phyloP scores from a whole-genome alignment of 305 asterid species.

The Solanum chacoense region DNA sequence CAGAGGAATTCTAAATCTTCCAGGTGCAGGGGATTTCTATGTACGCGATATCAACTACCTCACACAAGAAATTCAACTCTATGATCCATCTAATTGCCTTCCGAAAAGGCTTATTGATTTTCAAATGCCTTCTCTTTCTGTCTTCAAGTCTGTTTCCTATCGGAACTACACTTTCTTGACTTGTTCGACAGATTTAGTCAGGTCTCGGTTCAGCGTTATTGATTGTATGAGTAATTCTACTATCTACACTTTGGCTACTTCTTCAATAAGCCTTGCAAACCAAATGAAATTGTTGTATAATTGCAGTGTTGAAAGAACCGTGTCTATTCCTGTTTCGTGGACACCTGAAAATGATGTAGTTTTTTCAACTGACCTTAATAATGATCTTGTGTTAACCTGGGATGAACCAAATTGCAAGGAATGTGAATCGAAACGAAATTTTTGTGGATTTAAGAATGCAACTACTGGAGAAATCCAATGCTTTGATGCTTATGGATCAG shows the following conservation, averaged over 20 bases:
- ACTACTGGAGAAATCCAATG: constrained; percentile 11
- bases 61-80: constrained; percentile 5
- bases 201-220: constrained; percentile 6
- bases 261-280: background rate
- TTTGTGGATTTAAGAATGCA: constrained; percentile 16
- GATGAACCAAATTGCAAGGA: constrained; percentile 33
- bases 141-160: background rate
- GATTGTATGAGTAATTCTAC: constrained; percentile 21
- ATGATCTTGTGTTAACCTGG: constrained; percentile 41
- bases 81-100: constrained; percentile 8
- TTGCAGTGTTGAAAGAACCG: constrained; percentile 22
- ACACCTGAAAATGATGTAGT: constrained; percentile 6
- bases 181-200: background rate
- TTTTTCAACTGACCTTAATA: constrained; percentile 19
- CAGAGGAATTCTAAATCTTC: constrained; percentile 11
- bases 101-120: constrained; percentile 4
- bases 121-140: background rate
- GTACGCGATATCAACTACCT: constrained; percentile 4
- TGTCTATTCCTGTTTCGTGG: constrained; percentile 31
- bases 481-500: background rate
- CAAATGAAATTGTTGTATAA: constrained; percentile 18
- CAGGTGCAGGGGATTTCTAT: constrained; percentile 4
- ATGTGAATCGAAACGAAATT: constrained; percentile 20
- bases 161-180: constrained; percentile 13
- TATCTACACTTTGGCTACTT: constrained; percentile 3